These are phyloP conservation scores for Botryotinia globosa DNA, from an alignment of 2,329 filamentous ascomycete species.

Conservation along the genomic window DNA sequence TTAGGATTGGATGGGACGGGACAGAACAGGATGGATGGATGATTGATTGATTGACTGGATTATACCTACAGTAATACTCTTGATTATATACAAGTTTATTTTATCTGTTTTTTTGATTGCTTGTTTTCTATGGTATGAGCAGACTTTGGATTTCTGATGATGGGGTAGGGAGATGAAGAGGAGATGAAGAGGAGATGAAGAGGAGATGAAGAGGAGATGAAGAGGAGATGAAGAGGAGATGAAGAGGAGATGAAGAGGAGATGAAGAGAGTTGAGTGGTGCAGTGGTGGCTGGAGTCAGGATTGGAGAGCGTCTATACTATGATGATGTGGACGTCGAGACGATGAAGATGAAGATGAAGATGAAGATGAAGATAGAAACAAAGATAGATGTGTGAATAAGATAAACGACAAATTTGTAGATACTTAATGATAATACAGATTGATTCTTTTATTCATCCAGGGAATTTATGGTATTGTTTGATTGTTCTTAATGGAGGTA, in stretches of 20 bases:
- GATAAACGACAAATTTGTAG: neutral
- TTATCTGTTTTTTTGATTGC: neutral
- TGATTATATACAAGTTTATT: constrained; percentile 13
- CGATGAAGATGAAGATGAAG: neutral
- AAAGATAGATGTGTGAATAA: neutral
- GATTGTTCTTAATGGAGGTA: neutral
- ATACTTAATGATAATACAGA: neutral
- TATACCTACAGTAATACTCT: constrained; percentile 9
- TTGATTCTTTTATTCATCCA: neutral
- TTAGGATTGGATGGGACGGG: neutral
- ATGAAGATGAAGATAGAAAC: neutral
- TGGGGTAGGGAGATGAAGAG: neutral
- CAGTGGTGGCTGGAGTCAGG: neutral
- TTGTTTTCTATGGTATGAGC: neutral
- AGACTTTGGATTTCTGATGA: neutral
- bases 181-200: neutral
- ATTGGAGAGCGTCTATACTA: neutral
- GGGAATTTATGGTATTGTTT: neutral
- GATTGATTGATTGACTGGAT: neutral
- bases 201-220: neutral
- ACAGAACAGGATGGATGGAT: neutral
- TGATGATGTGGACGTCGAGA: neutral
- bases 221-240: neutral
- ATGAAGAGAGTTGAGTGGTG: neutral
- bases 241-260: neutral